Base-by-base conservation (phyloP, 257 asterid species). In the Solanum corneliomulleri region DNA sequence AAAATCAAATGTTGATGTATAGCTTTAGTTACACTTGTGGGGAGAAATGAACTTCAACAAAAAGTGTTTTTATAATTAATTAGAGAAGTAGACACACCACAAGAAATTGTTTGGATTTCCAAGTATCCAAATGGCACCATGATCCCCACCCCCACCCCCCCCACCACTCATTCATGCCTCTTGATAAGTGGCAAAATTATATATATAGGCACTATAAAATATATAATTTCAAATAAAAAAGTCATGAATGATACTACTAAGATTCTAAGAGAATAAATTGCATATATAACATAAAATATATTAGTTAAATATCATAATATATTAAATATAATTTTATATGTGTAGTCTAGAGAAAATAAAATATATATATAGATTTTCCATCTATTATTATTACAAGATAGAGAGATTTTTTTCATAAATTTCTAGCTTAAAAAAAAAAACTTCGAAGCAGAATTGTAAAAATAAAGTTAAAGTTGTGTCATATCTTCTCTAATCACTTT, bases 351-450 rank as follows among this genome's bases (percentile, higher is more conserved):
- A 21, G 7, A 23, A 60, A 60, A 60, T 60, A 2, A 1, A 60
- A 23, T 60, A 21, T 60, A 21, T 60, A 60, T 60, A 21, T 10
- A 21, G 4, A 60, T 21, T 60, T 3, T 60, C 0, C 25, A 9
- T 4, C n/a, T 60, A 23, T 60, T 60, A 23, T 60, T 23, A 9
- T 4, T 60, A 60, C 4, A 21, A 60, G 29, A 0, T 60, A 60
- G 1, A 60, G 13, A 1, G 11, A 1, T 3, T 21, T 2, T 23
- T 60, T 60, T 5, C 25, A 60, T 60, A 3, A 21, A 60, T 29
- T 60, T 6, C 0, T 9, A 0, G 25, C 5, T 60, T 0, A 60
- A 11, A 23, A 60, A 1, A 1, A 60, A 10, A 0, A 4, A 2
- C 4, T 60, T 9, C n/a, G 29, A 23, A 60, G 7, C 2, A 60